phyloP scores from a whole-genome alignment of 345 rosid genomes.

The Angophora floribunda region DNA sequence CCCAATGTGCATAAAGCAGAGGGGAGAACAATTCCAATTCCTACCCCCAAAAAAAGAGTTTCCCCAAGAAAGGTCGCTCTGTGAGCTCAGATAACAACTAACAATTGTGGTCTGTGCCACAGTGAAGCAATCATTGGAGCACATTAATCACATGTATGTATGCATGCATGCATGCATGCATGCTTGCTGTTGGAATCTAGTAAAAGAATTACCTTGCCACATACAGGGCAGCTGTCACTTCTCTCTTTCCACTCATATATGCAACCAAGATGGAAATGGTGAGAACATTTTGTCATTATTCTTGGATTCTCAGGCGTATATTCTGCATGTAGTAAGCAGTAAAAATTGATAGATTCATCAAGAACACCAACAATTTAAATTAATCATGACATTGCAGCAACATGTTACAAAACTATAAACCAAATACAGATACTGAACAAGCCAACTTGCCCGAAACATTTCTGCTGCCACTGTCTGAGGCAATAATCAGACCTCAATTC shows the following conservation, averaged over 20 bases:
- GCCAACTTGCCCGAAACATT: background rate
- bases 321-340: constrained; percentile 27
- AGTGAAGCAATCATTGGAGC: background rate
- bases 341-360: background rate
- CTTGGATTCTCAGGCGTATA: constrained; percentile 90
- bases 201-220: constrained; percentile 70
- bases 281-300: constrained; percentile 83
- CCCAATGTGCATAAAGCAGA: background rate
- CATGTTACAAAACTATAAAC: background rate
- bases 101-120: background rate
- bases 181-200: background rate
- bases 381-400: background rate
- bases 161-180: too few relatives aligned
- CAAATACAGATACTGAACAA: background rate
- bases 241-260: constrained; percentile 99
- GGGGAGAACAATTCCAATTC: background rate
- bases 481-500: background rate
- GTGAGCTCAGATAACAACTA: background rate
- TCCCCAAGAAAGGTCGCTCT: background rate
- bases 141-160: background rate
- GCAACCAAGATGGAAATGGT: constrained; percentile 98
- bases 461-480: background rate
- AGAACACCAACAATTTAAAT: background rate
- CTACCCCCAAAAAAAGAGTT: background rate
- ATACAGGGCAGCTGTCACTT: constrained; percentile 95